Evolutionary conservation across 23 red algal species (phyloP).

Genomic region (Gracilaria gracilis): DNA sequence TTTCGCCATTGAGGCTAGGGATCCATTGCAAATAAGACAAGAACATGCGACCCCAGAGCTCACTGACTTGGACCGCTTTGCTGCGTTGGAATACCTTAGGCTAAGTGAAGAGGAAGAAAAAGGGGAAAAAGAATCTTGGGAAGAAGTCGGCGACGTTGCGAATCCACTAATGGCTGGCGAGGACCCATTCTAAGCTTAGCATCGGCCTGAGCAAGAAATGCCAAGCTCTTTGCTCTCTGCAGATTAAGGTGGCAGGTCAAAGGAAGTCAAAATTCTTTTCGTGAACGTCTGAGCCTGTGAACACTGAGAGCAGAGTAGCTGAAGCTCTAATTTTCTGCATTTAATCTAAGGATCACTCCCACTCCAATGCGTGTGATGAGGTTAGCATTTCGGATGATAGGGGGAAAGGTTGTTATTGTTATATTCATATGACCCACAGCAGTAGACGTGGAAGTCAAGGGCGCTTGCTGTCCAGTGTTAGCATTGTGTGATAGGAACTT

Average conservation of each 20-base stretch:
- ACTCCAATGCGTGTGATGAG: background rate
- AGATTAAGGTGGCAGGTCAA: background rate
- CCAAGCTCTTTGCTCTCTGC: background rate
- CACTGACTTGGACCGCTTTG: conserved; percentile 98
- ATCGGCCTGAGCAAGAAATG: background rate
- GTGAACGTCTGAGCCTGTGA: conserved; percentile 5
- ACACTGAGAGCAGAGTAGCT: conserved; percentile 17
- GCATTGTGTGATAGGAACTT: conserved; percentile 18
- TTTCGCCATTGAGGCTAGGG: conserved; percentile 91
- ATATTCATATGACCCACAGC: conserved; percentile 1
- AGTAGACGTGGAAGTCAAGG: background rate
- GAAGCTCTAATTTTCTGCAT: background rate
- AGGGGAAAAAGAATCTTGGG: conserved; percentile 78
- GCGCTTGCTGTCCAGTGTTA: conserved; percentile 33
- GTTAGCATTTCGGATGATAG: conserved; percentile 20
- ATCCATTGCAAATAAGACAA: conserved; percentile 82
- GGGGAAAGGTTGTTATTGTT: conserved; percentile 9
- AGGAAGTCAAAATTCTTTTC: background rate
- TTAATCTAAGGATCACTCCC: background rate
- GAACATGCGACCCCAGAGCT: conserved; percentile 95
- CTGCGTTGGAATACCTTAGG: conserved; percentile 94
- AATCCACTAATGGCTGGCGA: conserved; percentile 77
- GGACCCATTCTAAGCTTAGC: conserved; percentile 54
- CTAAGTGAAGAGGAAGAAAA: conserved; percentile 95
- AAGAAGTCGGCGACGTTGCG: conserved; percentile 60